Evolutionary conservation across 2,329 filamentous ascomycete genomes (phyloP), one percentile per base, ranked within the genome.

Genomic region (Rosellinia necatrix): DNA sequence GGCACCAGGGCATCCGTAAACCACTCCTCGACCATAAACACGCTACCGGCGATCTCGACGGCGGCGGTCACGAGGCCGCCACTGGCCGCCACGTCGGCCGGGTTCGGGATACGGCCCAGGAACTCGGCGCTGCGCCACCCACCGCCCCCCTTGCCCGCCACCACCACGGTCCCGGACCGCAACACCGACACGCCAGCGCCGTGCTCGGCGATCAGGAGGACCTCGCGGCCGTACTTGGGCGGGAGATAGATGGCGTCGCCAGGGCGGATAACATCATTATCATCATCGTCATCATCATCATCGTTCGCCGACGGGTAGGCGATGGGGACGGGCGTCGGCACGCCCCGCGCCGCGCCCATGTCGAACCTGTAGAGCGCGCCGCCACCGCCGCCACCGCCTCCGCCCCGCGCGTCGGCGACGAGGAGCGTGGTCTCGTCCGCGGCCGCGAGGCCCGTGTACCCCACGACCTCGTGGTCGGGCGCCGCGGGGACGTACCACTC

Each of bases 361-460:
- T 76, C 69, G 48, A 76, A 75, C 4, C 64, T 60, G 51, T 73
- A 72, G 9, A 76, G 59, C 53, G 68, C 63, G 0, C 72, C 70
- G 49, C 59, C 63, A 0, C 72, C 70, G 49, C 59, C 59, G 27
- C 43, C 53, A 0, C 25, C 59, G 29, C 49, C 66, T 9, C 30
- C 21, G 32, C 72, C 68, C 6, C 54, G 53, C 29, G 53, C 63
- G 48, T 76, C 71, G 3, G 64, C 53, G 4, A 70, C 68, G 2
- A 76, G 63, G 15, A 76, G 64, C 17, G 66, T 58, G 8, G 65
- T 54, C 2, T 66, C 41, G 35, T 48, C 66, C 4, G 63, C 53
- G 1, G 64, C 64, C 1, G 67, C 70, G 5, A 72, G 54, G 1
- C 70, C 68, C 4, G 60, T 66, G 56, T 64, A 69, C 1, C 71